These are phyloP conservation scores for Leishmania arabica DNA, from an alignment of 208 protist genomes.

Conservation along the genomic window DNA sequence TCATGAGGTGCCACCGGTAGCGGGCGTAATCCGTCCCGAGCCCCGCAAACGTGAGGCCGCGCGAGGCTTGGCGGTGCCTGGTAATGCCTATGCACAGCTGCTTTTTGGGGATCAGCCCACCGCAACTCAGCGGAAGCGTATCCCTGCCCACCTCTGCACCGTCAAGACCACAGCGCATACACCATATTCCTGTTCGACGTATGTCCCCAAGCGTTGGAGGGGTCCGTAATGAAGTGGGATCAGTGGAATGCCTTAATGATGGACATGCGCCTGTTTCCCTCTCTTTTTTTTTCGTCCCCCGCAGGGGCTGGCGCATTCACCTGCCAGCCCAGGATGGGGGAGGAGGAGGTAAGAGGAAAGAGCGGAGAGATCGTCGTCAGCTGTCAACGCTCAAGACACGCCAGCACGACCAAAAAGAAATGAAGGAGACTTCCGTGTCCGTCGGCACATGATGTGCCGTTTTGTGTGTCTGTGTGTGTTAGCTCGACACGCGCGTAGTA, in stretches of 20 bases:
- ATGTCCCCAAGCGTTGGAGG: not conserved
- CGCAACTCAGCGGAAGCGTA: not conserved
- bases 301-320: not conserved
- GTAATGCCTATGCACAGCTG: not conserved
- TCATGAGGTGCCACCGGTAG: not conserved
- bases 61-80: not conserved
- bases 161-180: not conserved
- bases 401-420: not conserved
- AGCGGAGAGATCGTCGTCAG: not conserved
- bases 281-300: not conserved
- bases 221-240: not conserved
- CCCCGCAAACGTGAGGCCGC: not conserved
- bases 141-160: not conserved
- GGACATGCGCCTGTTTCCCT: not conserved
- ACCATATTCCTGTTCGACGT: not conserved
- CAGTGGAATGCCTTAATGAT: not conserved
- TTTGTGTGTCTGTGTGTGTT: not conserved
- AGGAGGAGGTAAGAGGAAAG: not conserved
- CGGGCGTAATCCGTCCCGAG: not conserved
- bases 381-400: not conserved
- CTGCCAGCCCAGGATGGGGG: not conserved
- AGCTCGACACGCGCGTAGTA: not conserved
- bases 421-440: not conserved
- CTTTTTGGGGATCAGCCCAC: not conserved
- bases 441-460: not conserved